Evolutionary conservation across 495 filamentous ascomycete genomes (phyloP).

Genomic region (Penicillium robsamsonii): DNA sequence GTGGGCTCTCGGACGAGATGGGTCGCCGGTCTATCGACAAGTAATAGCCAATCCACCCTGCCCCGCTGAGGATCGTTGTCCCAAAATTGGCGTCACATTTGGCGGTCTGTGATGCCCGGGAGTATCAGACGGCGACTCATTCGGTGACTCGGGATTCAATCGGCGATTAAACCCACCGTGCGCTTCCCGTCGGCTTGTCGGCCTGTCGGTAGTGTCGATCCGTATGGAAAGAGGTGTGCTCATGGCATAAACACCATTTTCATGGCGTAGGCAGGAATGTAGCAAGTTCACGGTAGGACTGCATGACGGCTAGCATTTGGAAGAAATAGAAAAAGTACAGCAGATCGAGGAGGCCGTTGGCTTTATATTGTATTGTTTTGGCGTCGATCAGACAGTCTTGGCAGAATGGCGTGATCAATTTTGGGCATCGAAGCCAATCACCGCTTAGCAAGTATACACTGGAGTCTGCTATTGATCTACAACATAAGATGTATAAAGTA

Average conservation of each 20-base stretch:
- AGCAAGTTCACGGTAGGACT: background rate
- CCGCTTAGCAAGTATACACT: background rate
- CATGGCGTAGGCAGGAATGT: background rate
- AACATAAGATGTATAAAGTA: background rate
- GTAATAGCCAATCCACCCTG: background rate
- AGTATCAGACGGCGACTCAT: conserved; percentile 3
- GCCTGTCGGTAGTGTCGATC: conserved; percentile 26
- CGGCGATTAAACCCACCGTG: conserved; percentile 18
- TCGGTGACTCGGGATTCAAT: background rate
- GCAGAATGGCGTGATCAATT: conserved; percentile 43
- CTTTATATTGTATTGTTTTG: conserved; percentile 32
- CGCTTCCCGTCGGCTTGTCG: conserved; percentile 27
- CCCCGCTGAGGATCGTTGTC: background rate
- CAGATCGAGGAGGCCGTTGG: conserved; percentile 15
- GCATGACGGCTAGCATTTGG: background rate
- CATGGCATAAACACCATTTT: background rate
- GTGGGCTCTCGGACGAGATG: conserved; percentile 17
- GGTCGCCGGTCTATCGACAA: conserved; percentile 1
- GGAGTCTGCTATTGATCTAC: background rate
- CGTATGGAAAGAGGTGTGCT: background rate
- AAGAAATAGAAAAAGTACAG: conserved; percentile 16
- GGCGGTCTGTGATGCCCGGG: conserved; percentile 2
- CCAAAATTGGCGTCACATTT: background rate
- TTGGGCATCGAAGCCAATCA: conserved; percentile 11
- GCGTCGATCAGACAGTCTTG: conserved; percentile 32